A percentile compares a stretch with the other conserved stretches of the same genome.
Evolutionary conservation across 345 rosid species (phyloP).

Genomic region (Bretschneidera sinensis): DNA sequence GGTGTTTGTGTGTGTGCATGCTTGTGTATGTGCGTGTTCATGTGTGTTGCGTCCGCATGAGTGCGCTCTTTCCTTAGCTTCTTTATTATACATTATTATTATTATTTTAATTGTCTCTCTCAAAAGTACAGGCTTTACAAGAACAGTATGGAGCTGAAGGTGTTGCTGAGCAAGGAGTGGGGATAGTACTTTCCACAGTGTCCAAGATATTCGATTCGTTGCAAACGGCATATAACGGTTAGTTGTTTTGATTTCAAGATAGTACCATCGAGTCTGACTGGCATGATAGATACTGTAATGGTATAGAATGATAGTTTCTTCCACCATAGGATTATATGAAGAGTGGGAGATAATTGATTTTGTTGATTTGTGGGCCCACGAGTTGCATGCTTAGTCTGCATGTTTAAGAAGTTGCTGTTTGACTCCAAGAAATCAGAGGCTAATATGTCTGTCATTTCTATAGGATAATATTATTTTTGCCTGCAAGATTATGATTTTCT

Average conservation of each 20-base stretch:
- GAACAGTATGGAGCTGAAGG: slow-evolving; percentile 47
- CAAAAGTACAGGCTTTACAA: slow-evolving; percentile 55
- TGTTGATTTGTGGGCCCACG: neutral
- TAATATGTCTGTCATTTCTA: neutral
- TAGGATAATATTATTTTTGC: too few species aligned
- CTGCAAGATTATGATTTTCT: neutral
- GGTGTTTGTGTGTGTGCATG: too few species aligned
- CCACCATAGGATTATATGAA: neutral
- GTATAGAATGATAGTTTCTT: neutral
- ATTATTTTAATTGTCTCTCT: too few species aligned
- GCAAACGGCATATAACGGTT: slow-evolving; percentile 72
- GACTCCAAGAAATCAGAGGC: too few species aligned
- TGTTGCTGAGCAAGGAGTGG: slow-evolving; percentile 57
- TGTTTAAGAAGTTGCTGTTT: neutral
- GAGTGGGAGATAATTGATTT: neutral
- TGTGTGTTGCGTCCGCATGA: neutral
- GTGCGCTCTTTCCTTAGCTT: neutral
- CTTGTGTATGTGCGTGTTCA: too few species aligned
- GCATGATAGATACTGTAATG: neutral
- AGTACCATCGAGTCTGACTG: neutral
- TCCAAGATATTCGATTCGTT: slow-evolving; percentile 56
- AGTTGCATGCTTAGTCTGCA: too few species aligned
- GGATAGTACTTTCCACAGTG: slow-evolving; percentile 50
- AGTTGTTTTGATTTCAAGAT: neutral
- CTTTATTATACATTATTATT: neutral